Evolutionary conservation across 2,329 filamentous ascomycete species (phyloP), one percentile per base, ranked within the genome.

Genomic region (Fusarium lyarnte): DNA sequence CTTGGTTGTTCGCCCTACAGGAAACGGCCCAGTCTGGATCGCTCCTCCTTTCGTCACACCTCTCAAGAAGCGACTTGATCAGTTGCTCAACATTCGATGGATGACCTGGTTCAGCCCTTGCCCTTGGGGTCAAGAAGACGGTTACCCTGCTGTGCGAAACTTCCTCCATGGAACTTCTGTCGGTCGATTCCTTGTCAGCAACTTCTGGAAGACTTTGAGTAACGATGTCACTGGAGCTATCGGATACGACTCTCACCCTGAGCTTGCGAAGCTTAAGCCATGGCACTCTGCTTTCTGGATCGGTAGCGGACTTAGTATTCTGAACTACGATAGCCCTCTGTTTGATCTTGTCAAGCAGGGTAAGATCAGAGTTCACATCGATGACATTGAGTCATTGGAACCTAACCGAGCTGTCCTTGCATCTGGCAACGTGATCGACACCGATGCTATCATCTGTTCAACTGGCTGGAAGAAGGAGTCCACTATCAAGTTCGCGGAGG

Each of bases 71-170:
- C 87, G 86, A 80, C 80, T 92, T 1, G 90, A 93, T 75, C 87
- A 89, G 70, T 81, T 93, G 0, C 58, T 78, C 0, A 75, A 70
- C 29, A 76, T 87, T 1, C 87, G 91, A 0, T 85, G 90, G 68
- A 80, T 92, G 70, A 89, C 87, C 1, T 92, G 89, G 87, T 87
- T 93, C 76, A 88, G 85, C 25, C 91, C 91, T 0, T 92, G 90
- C 70, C 85, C 89, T 4, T 93, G 89, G 88, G 90, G 88, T 3
- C 80, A 82, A 5, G 86, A 84, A 14, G 88, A 88, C 67, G 88
- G 87, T 2, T 88, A 82, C 52, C 82, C 85, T 11, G 79, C 78
- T n/a, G 76, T 86, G 0, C 81, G 87, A 6, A 76, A 78, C 8
- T 85, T 88, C 52, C 76, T 90, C 5, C 87, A 90, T 54, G 81